Evolutionary conservation across 495 filamentous ascomycete genomes (phyloP).

Genomic region (Amphirosellinia nigrospora): DNA sequence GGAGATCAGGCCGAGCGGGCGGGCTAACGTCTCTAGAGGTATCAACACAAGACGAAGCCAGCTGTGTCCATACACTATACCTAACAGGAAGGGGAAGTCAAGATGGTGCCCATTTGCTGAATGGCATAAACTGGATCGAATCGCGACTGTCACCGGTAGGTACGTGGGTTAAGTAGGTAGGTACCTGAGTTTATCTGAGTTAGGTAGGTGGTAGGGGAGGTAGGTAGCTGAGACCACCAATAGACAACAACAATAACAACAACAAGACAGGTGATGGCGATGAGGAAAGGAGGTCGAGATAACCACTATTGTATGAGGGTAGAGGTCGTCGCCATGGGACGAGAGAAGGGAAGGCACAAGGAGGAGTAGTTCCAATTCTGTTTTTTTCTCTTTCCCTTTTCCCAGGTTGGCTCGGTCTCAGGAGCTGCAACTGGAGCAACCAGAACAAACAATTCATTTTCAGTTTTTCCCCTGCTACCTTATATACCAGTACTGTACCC

Average conservation of each 20-base stretch:
- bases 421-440: slow-evolving; percentile 20
- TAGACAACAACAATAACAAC: not conserved
- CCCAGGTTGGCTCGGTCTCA: slow-evolving; percentile 24
- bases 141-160: not conserved
- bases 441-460: slow-evolving; percentile 25
- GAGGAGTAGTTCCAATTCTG: slow-evolving; percentile 8
- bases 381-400: slow-evolving; percentile 4
- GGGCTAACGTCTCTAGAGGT: not conserved
- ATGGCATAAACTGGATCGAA: slow-evolving; percentile 1
- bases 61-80: slow-evolving; percentile 1
- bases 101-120: slow-evolving; percentile 3
- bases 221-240: slow-evolving; percentile 8
- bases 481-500: slow-evolving; percentile 17
- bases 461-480: slow-evolving; percentile 7
- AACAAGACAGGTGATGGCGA: not conserved
- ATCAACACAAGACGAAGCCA: not conserved
- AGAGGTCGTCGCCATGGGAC: slow-evolving; percentile 15
- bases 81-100: not conserved
- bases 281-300: not conserved
- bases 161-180: not conserved
- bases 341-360: slow-evolving; percentile 11
- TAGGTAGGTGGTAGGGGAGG: slow-evolving; percentile 6
- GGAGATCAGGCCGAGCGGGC: slow-evolving; percentile 13
- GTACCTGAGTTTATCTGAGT: slow-evolving; percentile 9
- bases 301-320: not conserved